Evolutionary conservation across 1,139 yeast genomes (phyloP).

Genomic region (Pichia sp.): DNA sequence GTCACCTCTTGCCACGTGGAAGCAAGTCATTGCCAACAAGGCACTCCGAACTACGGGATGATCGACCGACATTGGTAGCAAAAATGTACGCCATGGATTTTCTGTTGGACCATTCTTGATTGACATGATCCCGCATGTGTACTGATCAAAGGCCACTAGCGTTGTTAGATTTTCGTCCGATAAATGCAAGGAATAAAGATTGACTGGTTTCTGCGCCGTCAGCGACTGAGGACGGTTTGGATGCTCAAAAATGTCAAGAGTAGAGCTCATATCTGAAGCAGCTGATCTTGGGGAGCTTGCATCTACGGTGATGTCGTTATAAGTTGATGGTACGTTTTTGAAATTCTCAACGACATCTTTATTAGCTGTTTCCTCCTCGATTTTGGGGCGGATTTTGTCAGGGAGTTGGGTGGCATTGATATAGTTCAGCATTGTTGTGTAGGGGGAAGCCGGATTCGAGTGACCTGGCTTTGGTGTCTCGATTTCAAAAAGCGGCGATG

Average conservation of each 20-base stretch:
- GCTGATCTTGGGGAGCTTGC: slow-evolving; percentile 6
- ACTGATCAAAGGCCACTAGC: slow-evolving; percentile 39
- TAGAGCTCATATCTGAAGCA: slow-evolving; percentile 2
- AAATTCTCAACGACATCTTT: neutral
- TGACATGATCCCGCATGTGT: slow-evolving; percentile 60
- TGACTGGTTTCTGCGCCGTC: slow-evolving; percentile 1
- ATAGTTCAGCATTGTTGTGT: slow-evolving; percentile 2
- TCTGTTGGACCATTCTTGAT: slow-evolving; percentile 60
- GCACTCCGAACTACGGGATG: slow-evolving; percentile 58
- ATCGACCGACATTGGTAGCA: slow-evolving; percentile 51
- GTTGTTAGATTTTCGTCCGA: slow-evolving; percentile 30
- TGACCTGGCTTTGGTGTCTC: slow-evolving; percentile 6
- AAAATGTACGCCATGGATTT: slow-evolving; percentile 62
- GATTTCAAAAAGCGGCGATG: slow-evolving; percentile 4
- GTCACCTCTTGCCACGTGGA: slow-evolving; percentile 52
- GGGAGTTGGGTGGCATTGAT: neutral
- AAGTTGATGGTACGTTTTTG: neutral
- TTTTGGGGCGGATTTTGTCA: neutral
- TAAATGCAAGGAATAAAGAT: slow-evolving; percentile 14
- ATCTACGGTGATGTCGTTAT: neutral
- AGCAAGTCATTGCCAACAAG: slow-evolving; percentile 60
- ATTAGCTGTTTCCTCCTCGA: neutral
- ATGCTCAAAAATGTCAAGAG: slow-evolving; percentile 2
- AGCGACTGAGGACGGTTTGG: neutral
- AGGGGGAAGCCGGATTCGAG: slow-evolving; percentile 12